These are phyloP conservation scores for Trichoderma pleuroti DNA, from an alignment of 2,329 filamentous ascomycete genomes.

Conservation along the genomic window DNA sequence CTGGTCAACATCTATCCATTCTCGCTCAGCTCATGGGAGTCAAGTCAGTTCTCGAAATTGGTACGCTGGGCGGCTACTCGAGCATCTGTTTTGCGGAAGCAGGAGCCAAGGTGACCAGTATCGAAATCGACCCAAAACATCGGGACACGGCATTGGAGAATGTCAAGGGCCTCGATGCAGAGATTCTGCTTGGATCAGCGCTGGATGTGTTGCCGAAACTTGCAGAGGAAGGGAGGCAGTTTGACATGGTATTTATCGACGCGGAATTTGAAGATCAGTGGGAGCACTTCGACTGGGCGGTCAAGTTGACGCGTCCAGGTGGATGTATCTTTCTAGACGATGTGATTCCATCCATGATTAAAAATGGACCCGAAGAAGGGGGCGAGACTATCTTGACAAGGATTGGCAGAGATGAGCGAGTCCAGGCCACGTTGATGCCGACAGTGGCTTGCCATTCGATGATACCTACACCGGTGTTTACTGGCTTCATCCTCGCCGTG, in stretches of 20 bases:
- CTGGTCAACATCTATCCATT: background rate
- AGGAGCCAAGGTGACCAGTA: background rate
- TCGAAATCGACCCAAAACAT: background rate
- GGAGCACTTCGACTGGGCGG: background rate
- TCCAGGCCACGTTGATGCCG: background rate
- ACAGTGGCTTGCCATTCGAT: background rate
- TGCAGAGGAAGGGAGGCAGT: background rate
- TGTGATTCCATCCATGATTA: background rate
- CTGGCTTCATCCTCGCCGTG: background rate
- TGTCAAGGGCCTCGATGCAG: background rate
- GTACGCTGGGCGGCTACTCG: background rate
- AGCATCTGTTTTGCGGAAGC: background rate
- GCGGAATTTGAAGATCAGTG: background rate
- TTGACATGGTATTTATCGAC: constrained; percentile 6
- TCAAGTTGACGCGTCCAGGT: background rate
- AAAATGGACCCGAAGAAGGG: background rate
- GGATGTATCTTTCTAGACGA: background rate
- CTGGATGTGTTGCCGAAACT: background rate
- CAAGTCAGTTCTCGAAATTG: background rate
- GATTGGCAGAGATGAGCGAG: background rate
- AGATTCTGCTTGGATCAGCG: background rate
- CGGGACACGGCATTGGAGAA: background rate
- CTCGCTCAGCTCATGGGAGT: background rate
- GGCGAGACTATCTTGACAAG: background rate
- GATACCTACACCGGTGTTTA: background rate